Conservation (phyloP, 1,284 basidiomycete genomes). For the Trichosporon sp. region DNA sequence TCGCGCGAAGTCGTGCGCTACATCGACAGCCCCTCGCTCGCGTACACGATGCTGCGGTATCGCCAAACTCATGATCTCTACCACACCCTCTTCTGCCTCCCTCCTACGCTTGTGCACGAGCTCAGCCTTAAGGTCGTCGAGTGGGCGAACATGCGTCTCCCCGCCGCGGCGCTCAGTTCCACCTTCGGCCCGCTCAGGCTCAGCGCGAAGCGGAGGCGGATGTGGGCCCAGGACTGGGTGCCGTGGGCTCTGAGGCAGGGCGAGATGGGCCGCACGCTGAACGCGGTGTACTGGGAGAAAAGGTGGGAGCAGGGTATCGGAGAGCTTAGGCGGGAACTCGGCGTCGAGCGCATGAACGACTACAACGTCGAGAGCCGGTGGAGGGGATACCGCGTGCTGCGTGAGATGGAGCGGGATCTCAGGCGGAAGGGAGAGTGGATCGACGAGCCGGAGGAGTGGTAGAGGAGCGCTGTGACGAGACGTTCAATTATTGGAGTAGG, state of each 20-base stretch:
- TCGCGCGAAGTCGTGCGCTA: constrained; percentile 90
- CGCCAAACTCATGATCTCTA: constrained; percentile 97
- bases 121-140: constrained; percentile 97
- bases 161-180: constrained; percentile 81
- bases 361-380: constrained; percentile 51
- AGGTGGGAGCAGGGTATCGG: constrained; percentile 82
- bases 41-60: constrained; percentile 97
- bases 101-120: constrained; percentile 87
- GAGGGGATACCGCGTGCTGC: constrained; percentile 55
- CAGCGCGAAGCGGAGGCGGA: constrained; percentile 38
- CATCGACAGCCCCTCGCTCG: constrained; percentile 87
- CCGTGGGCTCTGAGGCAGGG: constrained; percentile 89
- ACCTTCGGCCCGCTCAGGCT: constrained; percentile 65
- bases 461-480: not conserved
- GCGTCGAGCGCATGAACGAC: constrained; percentile 60
- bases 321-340: constrained; percentile 77
- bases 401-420: constrained; percentile 53
- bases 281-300: constrained; percentile 95
- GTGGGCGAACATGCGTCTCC: constrained; percentile 86
- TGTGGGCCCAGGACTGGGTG: constrained; percentile 67
- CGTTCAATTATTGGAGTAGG: no score
- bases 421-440: constrained; percentile 54
- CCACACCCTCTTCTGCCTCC: constrained; percentile 83
- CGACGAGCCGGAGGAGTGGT: constrained; percentile 57
- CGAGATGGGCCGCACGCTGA: constrained; percentile 69